Conservation (phyloP, 352 stramenopile species). For the Phytopythium boreale region DNA sequence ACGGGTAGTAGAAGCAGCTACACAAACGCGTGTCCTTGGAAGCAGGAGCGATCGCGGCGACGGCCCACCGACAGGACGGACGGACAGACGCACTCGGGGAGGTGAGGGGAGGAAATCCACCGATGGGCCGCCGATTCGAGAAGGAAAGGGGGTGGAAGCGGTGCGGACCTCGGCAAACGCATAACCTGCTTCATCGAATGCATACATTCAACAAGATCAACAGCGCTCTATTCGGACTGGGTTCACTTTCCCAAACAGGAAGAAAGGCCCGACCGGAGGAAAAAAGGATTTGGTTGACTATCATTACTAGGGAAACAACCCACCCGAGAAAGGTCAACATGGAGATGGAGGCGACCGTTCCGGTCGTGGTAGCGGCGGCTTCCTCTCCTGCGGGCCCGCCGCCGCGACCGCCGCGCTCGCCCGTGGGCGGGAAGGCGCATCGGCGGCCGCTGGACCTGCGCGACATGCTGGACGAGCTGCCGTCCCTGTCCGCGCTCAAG, state of each 20-base stretch:
- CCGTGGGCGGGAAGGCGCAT: slow-evolving; percentile 8
- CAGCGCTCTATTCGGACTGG: slow-evolving; percentile 5
- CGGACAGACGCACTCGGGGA: neutral
- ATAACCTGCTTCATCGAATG: neutral
- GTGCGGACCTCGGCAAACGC: neutral
- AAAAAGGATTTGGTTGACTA: neutral
- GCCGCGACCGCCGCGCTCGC: slow-evolving; percentile 20
- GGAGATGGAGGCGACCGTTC: slow-evolving; percentile 16
- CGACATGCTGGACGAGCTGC: slow-evolving; percentile 63
- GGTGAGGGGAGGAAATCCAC: slow-evolving; percentile 2
- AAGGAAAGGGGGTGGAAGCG: slow-evolving; percentile 5
- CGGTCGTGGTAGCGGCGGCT: neutral
- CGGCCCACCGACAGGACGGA: neutral
- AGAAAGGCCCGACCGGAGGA: neutral
- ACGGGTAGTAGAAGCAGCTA: neutral
- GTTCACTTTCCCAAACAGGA: slow-evolving; percentile 3
- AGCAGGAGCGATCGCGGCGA: neutral
- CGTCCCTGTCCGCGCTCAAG: slow-evolving; percentile 49
- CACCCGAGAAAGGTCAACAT: neutral
- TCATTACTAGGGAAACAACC: neutral
- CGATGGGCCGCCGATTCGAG: neutral
- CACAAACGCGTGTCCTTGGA: neutral
- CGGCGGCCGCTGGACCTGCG: slow-evolving; percentile 36
- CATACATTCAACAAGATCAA: neutral
- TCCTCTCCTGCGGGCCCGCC: neutral